Base-by-base conservation (phyloP, 306 rosid species). In the Prunus davidiana region DNA sequence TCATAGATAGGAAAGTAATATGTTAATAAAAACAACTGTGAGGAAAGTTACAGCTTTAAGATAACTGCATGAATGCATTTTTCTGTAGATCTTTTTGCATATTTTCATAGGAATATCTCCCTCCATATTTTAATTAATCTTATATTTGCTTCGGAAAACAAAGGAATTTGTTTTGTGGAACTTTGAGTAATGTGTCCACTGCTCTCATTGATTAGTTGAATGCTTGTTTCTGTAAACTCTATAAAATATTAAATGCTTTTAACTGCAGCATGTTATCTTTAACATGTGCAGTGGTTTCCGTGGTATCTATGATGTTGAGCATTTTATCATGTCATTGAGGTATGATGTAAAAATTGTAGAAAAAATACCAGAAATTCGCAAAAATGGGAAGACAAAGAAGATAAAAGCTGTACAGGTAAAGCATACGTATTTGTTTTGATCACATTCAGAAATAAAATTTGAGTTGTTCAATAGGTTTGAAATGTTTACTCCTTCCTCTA, bases 251-350 rank as follows among this genome's bases (percentile, higher is more conserved):
- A 10, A 18, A 54, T 63, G 52, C 18, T 41, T 46, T 69, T 64
- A 16, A 71, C 41, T 60, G 14, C 32, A 71, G 67, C 52, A 19
- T 50, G 46, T 32, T 28, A 65, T 63, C 24, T 77, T 76, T 1
- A 74, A 76, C 80, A 49, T 62, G 32, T 81, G 83, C 86, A 95
- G 99, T 54, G 99, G 99, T 79, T 95, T 95, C 80, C 88, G 78
- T 68, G 97, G 99, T 72, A 92, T 95, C 85, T 95, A 95, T 76
- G 99, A 95, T 80, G 99, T 95, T 32, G 97, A 95, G 63, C 95
- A 92, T 84, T 96, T 96, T 83, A 87, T 96, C 86, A 81, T 15
- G 69, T 77, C 93, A 2, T 75, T 96, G 83, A 89, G 91, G 84
- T 88, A 78, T 87, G 99, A 95, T 62, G 92, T 95, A 46, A 84